Percentiles rank a stretch among this genome's conserved stretches.
phyloP scores from a whole-genome alignment of 2,329 filamentous ascomycete species.

The Sporothrix curviconia region DNA sequence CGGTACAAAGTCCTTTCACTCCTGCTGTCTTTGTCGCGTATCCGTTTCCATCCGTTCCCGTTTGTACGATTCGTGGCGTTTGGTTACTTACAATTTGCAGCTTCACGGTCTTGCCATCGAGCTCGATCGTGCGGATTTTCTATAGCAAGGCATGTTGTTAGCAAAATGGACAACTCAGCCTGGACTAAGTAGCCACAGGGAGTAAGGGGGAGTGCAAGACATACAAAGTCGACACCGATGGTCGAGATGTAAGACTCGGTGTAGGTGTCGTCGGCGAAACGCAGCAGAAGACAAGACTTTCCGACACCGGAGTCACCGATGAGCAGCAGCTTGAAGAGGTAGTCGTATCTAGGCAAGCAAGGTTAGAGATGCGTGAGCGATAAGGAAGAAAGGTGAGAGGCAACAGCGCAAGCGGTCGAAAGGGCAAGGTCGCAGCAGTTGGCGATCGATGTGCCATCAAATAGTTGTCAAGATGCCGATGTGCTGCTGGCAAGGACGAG shows the following conservation, averaged over 20 bases:
- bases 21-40: not conserved
- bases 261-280: conserved; percentile 98
- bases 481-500: too few species aligned
- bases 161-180: not conserved
- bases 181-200: not conserved
- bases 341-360: conserved; percentile 79
- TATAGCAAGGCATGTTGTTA: conserved; percentile 31
- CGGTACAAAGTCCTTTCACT: not conserved
- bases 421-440: not conserved
- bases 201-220: conserved; percentile 31
- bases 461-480: not conserved
- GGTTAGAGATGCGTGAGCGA: not conserved
- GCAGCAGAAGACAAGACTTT: conserved; percentile 97
- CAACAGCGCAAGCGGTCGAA: not conserved
- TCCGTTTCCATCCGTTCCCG: conserved; percentile 22
- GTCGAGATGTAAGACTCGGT: conserved; percentile 99
- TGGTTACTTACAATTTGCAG: conserved; percentile 75
- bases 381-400: not conserved
- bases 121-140: conserved; percentile 99
- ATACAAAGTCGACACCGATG: conserved; percentile 97
- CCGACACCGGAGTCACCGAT: conserved; percentile 99
- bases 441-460: not conserved
- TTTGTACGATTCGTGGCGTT: too few species aligned
- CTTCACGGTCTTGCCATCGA: conserved; percentile 99
- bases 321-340: conserved; percentile 99